Conservation (phyloP, 2,329 filamentous ascomycete species). For the Cladosporium oxysporum region DNA sequence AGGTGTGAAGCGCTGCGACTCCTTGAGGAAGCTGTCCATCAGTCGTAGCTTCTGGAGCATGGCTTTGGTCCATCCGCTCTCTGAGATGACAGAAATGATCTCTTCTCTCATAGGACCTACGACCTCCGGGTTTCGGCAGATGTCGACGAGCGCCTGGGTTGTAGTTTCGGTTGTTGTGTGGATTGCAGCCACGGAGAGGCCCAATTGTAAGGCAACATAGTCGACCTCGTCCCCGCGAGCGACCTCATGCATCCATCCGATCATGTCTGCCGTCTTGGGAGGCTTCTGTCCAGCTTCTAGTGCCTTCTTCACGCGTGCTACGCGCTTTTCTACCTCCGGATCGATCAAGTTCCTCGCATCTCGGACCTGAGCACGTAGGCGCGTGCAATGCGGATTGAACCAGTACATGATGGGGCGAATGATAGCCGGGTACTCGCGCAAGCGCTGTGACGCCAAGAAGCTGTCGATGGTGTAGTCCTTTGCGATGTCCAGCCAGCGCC, state of each 20-base stretch:
- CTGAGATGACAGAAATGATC: slow-evolving; percentile 29
- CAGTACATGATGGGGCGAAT: slow-evolving; percentile 39
- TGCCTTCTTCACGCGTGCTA: slow-evolving; percentile 26
- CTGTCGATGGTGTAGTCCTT: slow-evolving; percentile 41
- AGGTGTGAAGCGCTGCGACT: slow-evolving; percentile 34
- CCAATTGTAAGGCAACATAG: slow-evolving; percentile 27
- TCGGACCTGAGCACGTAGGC: slow-evolving; percentile 35
- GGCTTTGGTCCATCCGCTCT: slow-evolving; percentile 35
- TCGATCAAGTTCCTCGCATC: slow-evolving; percentile 39
- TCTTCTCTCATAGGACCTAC: slow-evolving; percentile 33
- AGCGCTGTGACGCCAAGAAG: slow-evolving; percentile 35
- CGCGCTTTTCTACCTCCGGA: slow-evolving; percentile 38
- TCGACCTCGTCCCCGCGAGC: slow-evolving; percentile 25
- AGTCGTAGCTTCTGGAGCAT: slow-evolving; percentile 35
- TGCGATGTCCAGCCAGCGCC: slow-evolving; percentile 41
- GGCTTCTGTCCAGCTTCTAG: slow-evolving; percentile 24
- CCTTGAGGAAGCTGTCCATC: slow-evolving; percentile 40
- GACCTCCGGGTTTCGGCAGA: slow-evolving; percentile 31
- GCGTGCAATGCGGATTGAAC: slow-evolving; percentile 39
- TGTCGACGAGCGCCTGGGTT: slow-evolving; percentile 28
- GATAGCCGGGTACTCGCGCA: slow-evolving; percentile 40
- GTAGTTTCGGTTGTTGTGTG: slow-evolving; percentile 35
- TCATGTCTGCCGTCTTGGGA: slow-evolving; percentile 30
- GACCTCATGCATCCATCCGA: slow-evolving; percentile 33
- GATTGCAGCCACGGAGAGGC: slow-evolving; percentile 29